phyloP scores from a whole-genome alignment of 148 eudicot species.

The Vaccinium darrowii region DNA sequence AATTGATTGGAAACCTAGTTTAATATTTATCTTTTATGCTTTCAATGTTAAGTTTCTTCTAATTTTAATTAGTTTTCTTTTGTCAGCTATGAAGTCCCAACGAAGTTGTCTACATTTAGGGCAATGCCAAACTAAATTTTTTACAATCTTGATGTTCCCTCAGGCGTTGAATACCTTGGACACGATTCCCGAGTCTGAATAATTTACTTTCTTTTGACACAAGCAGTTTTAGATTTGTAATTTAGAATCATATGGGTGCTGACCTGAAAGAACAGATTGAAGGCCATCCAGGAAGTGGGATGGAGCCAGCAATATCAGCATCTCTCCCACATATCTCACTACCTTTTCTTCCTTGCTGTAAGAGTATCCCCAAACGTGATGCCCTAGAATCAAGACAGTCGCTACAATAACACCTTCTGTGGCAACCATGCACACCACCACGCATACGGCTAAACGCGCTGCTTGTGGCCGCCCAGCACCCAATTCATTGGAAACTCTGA shows the following conservation, averaged over 20 bases:
- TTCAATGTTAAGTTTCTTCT: not conserved
- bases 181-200: not conserved
- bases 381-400: constrained; percentile 36
- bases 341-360: constrained; percentile 52
- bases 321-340: constrained; percentile 47
- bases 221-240: not conserved
- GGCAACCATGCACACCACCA: constrained; percentile 39
- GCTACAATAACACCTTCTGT: constrained; percentile 39
- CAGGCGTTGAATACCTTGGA: not conserved
- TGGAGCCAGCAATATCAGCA: constrained; percentile 42
- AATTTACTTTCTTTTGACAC: not conserved
- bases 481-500: constrained; percentile 65
- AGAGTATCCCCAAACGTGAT: constrained; percentile 57
- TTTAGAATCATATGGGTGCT: not conserved
- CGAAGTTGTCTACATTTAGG: not conserved
- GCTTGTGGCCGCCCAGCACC: constrained; percentile 58
- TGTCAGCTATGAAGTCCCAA: not conserved
- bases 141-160: not conserved
- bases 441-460: constrained; percentile 50
- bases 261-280: constrained; percentile 66
- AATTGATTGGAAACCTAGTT: not conserved
- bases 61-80: no score
- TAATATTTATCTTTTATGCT: no score
- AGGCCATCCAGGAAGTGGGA: constrained; percentile 39
- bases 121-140: not conserved